Conservation (phyloP, 2,329 filamentous ascomycete species). For the Pseudohalonectria lignicola region DNA sequence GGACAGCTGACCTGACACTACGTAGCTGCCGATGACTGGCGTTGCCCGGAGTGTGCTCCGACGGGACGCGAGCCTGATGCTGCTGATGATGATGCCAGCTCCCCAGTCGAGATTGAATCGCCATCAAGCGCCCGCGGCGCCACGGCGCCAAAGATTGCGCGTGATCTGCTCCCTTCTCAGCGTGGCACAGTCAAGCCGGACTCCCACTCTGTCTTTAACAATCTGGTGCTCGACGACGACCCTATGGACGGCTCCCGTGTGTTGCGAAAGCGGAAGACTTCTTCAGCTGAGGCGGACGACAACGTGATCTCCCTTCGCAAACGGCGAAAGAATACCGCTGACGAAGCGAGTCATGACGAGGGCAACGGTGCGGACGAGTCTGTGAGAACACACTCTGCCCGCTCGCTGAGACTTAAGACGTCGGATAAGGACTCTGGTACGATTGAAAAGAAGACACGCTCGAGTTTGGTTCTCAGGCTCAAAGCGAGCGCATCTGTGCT, state of each 20-base stretch:
- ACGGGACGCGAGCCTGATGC: constrained; percentile 19
- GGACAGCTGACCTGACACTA: no score
- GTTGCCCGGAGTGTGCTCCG: constrained; percentile 36
- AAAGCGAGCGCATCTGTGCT: constrained; percentile 46
- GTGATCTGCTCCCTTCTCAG: constrained; percentile 61
- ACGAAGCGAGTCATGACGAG: constrained; percentile 26
- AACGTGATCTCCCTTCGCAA: constrained; percentile 39
- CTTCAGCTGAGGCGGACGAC: constrained; percentile 54
- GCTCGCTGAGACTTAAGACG: constrained; percentile 46
- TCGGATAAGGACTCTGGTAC: constrained; percentile 24
- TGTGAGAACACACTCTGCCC: constrained; percentile 31
- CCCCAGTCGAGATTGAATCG: not conserved
- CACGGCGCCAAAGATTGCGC: constrained; percentile 54
- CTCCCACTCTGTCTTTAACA: constrained; percentile 70
- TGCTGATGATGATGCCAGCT: constrained; percentile 15
- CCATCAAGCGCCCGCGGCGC: constrained; percentile 36
- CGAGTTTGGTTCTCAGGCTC: constrained; percentile 45
- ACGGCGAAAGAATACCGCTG: constrained; percentile 35
- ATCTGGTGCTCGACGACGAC: constrained; percentile 60
- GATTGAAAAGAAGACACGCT: constrained; percentile 27
- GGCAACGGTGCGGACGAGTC: constrained; percentile 17
- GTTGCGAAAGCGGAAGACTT: constrained; percentile 75
- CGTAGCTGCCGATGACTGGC: constrained; percentile 35
- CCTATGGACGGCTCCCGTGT: constrained; percentile 66
- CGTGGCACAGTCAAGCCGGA: constrained; percentile 53